Evolutionary conservation across 208 protist species (phyloP), one percentile per base, ranked within the genome.

Genomic region (Leishmania tropica): DNA sequence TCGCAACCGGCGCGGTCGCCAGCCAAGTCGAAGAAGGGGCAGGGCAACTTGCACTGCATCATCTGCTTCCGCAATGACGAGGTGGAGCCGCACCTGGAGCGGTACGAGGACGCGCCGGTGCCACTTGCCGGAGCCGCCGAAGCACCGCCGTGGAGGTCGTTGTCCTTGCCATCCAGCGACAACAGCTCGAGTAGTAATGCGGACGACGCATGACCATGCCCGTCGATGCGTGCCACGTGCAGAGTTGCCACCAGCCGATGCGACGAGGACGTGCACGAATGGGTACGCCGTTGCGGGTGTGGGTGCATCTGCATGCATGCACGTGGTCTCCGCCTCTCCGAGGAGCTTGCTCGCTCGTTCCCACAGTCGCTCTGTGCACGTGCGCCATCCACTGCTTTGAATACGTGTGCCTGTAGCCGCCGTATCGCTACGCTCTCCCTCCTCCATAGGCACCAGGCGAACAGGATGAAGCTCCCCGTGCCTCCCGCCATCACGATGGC

Each of bases 61-160:
- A 95, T 98, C 35, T 92, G 88, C 71, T 97, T 97, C 73, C 92
- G 95, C 74, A 92, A 88, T 74, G 95, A 97, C 70, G 79, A 92
- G 72, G 90, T 82, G 48, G 93, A 96, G 83, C 85, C 81, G 75
- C 76, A 89, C 58, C 84, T 88, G 17, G 90, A 90, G 11, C 86
- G 85, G 24, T 97, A 92, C 81, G 88, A 96, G 70, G 79, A 88
- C n/a, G n/a, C 45, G 13, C 42, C 67, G 28, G 48, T 31, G 51
- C 24, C n/a, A 47, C 51, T 62, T 21, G 3, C 51, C 28, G 35
- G n/a, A 6, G 13, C 28, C 5, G 51, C 31, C 8, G 51, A 40
- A 40, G 28, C 40, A n/a, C 40, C 28, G 75, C 40, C 40, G 28
- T 47, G 21, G 37, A 53, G 19, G 53, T 51, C 58, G 53, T 13